phyloP scores from a whole-genome alignment of 495 filamentous ascomycete genomes.

The Rhizodiscina lignyota region DNA sequence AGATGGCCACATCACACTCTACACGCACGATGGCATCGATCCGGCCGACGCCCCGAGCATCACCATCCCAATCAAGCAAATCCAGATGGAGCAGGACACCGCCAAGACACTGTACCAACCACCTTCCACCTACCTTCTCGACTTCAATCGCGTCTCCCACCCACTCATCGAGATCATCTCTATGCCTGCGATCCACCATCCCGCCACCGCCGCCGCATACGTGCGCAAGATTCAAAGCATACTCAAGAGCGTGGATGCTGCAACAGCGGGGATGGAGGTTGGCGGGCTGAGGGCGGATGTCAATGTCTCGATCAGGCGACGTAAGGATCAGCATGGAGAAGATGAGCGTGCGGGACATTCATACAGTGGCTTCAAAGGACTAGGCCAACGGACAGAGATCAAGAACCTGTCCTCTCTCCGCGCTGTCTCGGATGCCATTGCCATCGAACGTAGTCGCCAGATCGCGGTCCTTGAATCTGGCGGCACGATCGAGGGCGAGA shows the following conservation, averaged over 20 bases:
- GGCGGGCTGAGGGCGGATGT: constrained; percentile 87
- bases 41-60: constrained; percentile 49
- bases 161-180: constrained; percentile 95
- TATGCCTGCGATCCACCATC: constrained; percentile 64
- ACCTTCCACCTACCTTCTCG: constrained; percentile 53
- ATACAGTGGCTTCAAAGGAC: constrained; percentile 36
- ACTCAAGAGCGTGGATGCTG: constrained; percentile 64
- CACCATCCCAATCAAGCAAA: constrained; percentile 67
- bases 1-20: constrained; percentile 54
- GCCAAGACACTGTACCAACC: constrained; percentile 77
- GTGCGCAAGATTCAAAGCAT: constrained; percentile 79
- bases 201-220: constrained; percentile 68
- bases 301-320: constrained; percentile 71
- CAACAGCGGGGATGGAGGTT: constrained; percentile 78
- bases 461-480: constrained; percentile 65
- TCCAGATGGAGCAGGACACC: constrained; percentile 96
- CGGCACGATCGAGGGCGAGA: constrained; percentile 69
- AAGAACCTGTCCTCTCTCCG: constrained; percentile 95
- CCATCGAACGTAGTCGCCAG: constrained; percentile 78
- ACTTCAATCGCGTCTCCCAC: constrained; percentile 85
- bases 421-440: constrained; percentile 83
- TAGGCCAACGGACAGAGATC: constrained; percentile 89
- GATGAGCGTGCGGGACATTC: constrained; percentile 12
- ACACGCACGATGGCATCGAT: constrained; percentile 62
- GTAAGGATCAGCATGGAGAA: constrained; percentile 25